These are phyloP conservation scores for Porogramme epimiltina DNA, from an alignment of 1,284 basidiomycete species.

Conservation along the genomic window DNA sequence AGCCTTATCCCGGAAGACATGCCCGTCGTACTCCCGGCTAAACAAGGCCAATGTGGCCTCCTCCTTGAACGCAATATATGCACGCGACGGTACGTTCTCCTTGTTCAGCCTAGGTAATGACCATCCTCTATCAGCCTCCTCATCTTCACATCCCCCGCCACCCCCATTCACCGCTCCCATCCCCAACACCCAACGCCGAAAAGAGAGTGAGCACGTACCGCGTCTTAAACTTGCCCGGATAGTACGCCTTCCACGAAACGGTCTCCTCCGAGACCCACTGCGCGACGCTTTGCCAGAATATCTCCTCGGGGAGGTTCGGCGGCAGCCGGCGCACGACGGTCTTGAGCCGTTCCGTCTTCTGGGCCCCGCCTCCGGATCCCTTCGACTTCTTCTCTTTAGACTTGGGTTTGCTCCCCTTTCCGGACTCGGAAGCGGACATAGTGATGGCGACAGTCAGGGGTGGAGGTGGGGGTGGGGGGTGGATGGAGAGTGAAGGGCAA, in stretches of 20 bases:
- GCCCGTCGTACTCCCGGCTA: slow-evolving; percentile 87
- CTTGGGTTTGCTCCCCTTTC: slow-evolving; percentile 21
- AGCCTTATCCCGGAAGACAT: slow-evolving; percentile 89
- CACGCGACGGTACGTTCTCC: slow-evolving; percentile 84
- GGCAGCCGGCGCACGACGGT: slow-evolving; percentile 88
- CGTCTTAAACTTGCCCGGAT: slow-evolving; percentile 71
- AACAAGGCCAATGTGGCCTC: slow-evolving; percentile 76
- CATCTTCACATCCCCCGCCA: no score
- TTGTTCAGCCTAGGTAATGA: slow-evolving; percentile 78
- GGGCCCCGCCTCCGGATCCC: slow-evolving; percentile 8
- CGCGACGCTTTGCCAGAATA: slow-evolving; percentile 92
- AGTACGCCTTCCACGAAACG: slow-evolving; percentile 66
- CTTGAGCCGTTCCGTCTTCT: slow-evolving; percentile 70
- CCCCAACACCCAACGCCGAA: no score
- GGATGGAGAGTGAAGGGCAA: no score
- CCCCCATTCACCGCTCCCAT: no score
- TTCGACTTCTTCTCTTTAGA: slow-evolving; percentile 28
- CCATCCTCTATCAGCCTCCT: no score
- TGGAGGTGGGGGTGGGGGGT: neutral
- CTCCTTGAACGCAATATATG: slow-evolving; percentile 89
- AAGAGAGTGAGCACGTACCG: slow-evolving; percentile 47
- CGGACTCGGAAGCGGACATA: slow-evolving; percentile 10
- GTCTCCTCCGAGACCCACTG: slow-evolving; percentile 83
- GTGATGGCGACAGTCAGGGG: neutral
- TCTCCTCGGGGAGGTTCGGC: slow-evolving; percentile 86